Evolutionary conservation across 1,284 basidiomycete genomes (phyloP).

Genomic region (Mycena citricolor): DNA sequence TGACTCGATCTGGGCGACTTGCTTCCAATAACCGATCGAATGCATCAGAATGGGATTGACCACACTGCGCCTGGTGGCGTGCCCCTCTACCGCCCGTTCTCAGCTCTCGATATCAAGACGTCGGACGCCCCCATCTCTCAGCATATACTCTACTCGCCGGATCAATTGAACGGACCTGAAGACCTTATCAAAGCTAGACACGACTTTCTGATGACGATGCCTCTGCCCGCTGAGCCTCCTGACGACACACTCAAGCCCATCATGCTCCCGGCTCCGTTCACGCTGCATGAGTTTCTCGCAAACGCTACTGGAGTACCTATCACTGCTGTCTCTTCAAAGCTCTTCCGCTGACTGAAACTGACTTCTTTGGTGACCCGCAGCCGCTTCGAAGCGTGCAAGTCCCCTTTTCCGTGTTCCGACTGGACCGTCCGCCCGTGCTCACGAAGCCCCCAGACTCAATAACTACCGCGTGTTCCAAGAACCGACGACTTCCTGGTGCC

Average conservation of each 20-base stretch:
- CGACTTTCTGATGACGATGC: conserved; percentile 53
- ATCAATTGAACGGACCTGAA: conserved; percentile 40
- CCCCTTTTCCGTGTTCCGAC: not conserved
- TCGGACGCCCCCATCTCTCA: not conserved
- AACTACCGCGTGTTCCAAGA: conserved; percentile 68
- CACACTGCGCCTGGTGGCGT: conserved; percentile 9
- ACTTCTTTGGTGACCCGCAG: conserved; percentile 31
- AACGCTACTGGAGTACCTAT: conserved; percentile 50
- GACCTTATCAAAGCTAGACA: conserved; percentile 54
- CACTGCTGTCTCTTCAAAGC: conserved; percentile 26
- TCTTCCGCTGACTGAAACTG: conserved; percentile 9
- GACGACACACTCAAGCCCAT: conserved; percentile 66
- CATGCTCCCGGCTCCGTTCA: conserved; percentile 57
- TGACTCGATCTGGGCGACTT: no score
- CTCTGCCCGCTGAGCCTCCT: conserved; percentile 60
- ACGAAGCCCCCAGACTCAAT: conserved; percentile 43
- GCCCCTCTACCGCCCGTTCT: conserved; percentile 8
- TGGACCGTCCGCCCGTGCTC: conserved; percentile 8
- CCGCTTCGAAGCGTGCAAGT: conserved; percentile 53
- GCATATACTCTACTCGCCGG: conserved; percentile 25
- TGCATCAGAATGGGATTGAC: conserved; percentile 24
- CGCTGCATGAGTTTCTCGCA: conserved; percentile 68
- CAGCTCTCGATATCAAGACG: not conserved
- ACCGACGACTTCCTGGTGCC: conserved; percentile 70
- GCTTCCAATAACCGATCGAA: no score